Evolutionary conservation across 1,284 basidiomycete genomes (phyloP), one percentile per base, ranked within the genome.

Genomic region (Malassezia vespertilionis): DNA sequence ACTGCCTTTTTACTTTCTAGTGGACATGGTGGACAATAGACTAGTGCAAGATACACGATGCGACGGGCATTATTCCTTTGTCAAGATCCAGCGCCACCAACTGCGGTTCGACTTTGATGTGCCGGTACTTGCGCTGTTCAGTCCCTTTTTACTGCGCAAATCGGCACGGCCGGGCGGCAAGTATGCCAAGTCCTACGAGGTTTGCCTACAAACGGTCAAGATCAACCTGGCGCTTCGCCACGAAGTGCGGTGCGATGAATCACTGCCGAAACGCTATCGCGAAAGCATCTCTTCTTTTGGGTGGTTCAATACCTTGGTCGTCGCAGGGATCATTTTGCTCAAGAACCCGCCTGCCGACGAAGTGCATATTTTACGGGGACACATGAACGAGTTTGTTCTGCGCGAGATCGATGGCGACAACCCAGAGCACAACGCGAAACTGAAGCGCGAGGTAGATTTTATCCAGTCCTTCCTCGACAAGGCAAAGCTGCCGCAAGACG

Each of bases 21-120:
- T 52, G 0, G 28, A 33, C 1, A 49, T 56, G 23, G 53, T 48
- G 17, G 42, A 51, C 20, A 38, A 50, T 18, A 45, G 53, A 24
- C 45, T 58, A 17, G 49, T 56, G 8, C 49, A 51, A 39, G 57
- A 61, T 52, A 52, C 46, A 27, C 57, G 49, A 11, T 57, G 59
- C 40, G 62, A 66, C 38, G 41, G 45, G 6, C 47, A 40, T 23
- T 65, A 56, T 28, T 53, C 55, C 31, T 65, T 57, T 30, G 46
- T 66, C 37, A 50, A 55, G 32, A 44, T 59, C 15, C 64, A 66
- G 33, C 64, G 62, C 40, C 61, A 55, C 40, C 51, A 63, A 15
- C 36, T 65, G 20, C 57, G 61, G 35, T 59, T 57, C 41, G 63
- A 69, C 39, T 54, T 66, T 56, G 51, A 54, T 40, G 60, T 62